Evolutionary conservation across 805 yeast species (phyloP).

Genomic region (Candida taoyuanica): DNA sequence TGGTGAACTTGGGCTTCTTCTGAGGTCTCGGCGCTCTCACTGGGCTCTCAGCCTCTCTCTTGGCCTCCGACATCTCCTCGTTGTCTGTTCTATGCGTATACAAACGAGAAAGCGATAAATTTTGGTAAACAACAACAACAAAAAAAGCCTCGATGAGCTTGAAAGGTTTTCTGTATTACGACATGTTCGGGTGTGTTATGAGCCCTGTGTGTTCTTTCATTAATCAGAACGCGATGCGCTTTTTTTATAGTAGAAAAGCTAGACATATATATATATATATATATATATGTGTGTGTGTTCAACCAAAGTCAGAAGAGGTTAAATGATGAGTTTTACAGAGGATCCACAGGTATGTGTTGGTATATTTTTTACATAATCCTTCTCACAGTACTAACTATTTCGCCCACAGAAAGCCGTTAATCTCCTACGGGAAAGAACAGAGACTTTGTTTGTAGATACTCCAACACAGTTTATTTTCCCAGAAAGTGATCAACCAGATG

Average conservation of each 20-base stretch:
- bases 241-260: no score
- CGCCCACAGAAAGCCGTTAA: constrained; percentile 14
- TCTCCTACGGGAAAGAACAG: constrained; percentile 12
- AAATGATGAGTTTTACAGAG: constrained; percentile 14
- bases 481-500: constrained; percentile 20
- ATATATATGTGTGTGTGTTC: no score
- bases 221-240: no score
- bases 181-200: no score
- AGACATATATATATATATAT: background rate
- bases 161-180: no score
- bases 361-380: no score
- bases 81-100: background rate
- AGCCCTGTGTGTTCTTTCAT: no score
- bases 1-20: constrained; percentile 21
- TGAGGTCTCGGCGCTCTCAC: constrained; percentile 12
- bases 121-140: no score
- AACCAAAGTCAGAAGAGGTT: no score
- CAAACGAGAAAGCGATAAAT: no score
- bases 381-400: no score
- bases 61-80: constrained; percentile 13
- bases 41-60: constrained; percentile 23
- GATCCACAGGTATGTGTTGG: constrained; percentile 13
- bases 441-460: constrained; percentile 9
- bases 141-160: no score
- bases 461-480: constrained; percentile 2